These are phyloP conservation scores for Naganishia kalamii DNA, from an alignment of 768 basidiomycete species.

Conservation along the genomic window DNA sequence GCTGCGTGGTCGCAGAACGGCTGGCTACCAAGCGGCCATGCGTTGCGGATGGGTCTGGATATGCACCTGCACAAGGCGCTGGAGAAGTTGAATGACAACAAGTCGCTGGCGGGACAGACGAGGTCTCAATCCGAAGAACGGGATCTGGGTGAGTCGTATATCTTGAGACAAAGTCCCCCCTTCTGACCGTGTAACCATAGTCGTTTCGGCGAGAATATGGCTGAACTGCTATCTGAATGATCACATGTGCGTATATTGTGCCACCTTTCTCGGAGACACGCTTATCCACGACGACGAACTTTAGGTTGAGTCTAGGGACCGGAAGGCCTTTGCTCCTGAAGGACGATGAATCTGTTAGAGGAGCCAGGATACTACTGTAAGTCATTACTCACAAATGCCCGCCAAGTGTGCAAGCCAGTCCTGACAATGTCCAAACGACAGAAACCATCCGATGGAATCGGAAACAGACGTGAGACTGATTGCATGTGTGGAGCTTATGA, in stretches of 20 bases:
- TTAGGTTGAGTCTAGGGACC: constrained; percentile 81
- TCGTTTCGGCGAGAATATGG: constrained; percentile 90
- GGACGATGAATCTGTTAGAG: constrained; percentile 77
- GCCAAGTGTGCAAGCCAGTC: too few species aligned
- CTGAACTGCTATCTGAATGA: constrained; percentile 93
- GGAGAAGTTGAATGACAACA: constrained; percentile 74
- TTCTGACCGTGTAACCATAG: constrained; percentile 45
- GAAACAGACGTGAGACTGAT: constrained; percentile 83
- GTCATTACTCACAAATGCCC: too few species aligned
- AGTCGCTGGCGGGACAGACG: constrained; percentile 20
- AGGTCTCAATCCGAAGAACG: constrained; percentile 74
- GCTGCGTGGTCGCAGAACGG: constrained; percentile 92
- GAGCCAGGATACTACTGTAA: constrained; percentile 69
- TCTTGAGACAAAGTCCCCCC: neutral
- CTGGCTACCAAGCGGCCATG: constrained; percentile 91
- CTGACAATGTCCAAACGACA: neutral
- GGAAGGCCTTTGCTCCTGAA: constrained; percentile 83
- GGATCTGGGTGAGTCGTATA: constrained; percentile 61
- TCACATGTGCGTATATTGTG: constrained; percentile 79
- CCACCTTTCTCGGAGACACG: neutral
- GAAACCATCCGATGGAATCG: constrained; percentile 73
- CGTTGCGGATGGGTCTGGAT: constrained; percentile 91
- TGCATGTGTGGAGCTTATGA: constrained; percentile 80
- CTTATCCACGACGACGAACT: neutral
- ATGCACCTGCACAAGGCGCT: constrained; percentile 86